phyloP scores from a whole-genome alignment of 345 rosid genomes.

The Lumnitzera littorea region DNA sequence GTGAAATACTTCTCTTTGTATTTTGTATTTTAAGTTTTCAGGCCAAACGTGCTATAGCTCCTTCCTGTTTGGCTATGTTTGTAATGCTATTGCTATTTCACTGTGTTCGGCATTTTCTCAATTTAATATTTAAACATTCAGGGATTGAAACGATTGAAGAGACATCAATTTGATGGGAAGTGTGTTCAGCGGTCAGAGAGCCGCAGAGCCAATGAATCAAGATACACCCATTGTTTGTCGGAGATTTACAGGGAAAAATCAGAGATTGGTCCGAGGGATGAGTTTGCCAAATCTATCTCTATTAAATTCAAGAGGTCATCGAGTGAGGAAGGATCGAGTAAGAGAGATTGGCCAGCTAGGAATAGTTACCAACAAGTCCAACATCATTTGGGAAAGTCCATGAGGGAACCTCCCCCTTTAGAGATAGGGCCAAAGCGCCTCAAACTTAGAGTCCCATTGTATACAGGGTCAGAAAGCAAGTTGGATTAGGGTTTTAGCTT shows the following conservation, averaged over 20 bases:
- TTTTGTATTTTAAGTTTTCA: no score
- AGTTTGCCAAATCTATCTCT: conserved; percentile 32
- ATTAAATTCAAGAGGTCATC: conserved; percentile 38
- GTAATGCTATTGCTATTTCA: no score
- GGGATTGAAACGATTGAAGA: conserved; percentile 62
- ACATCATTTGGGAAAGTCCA: conserved; percentile 27
- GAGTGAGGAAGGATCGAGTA: conserved; percentile 23
- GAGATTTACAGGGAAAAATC: conserved; percentile 25
- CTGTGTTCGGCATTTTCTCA: no score
- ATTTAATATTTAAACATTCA: conserved; percentile 6
- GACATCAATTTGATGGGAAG: conserved; percentile 34
- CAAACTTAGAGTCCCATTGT: conserved; percentile 54
- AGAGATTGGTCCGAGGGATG: conserved; percentile 22
- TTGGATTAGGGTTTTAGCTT: conserved; percentile 14
- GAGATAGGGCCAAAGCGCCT: conserved; percentile 60
- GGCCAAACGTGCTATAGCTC: no score
- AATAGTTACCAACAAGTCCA: conserved; percentile 22
- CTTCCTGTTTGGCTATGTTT: no score
- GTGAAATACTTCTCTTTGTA: no score
- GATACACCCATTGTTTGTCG: conserved; percentile 1
- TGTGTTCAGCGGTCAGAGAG: conserved; percentile 21
- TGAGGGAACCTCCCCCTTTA: conserved; percentile 26
- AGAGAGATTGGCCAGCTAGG: conserved; percentile 25
- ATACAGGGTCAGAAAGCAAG: conserved; percentile 36
- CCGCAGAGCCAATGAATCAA: conserved; percentile 24